These are phyloP conservation scores for Aspergillus tamarii DNA, from an alignment of 2,329 filamentous ascomycete genomes.

Conservation along the genomic window DNA sequence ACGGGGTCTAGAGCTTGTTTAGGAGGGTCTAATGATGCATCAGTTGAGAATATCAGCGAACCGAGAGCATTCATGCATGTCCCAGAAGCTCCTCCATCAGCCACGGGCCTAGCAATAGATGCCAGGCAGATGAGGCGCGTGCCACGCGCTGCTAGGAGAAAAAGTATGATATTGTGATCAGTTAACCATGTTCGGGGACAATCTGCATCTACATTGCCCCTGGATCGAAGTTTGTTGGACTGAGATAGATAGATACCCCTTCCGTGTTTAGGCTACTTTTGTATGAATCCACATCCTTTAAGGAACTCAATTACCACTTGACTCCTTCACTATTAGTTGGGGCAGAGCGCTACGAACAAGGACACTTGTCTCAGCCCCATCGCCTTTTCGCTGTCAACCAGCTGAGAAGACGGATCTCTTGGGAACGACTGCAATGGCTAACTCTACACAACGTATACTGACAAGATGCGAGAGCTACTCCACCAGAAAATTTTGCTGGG, in stretches of 20 bases:
- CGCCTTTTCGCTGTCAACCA: neutral
- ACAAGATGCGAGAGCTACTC: neutral
- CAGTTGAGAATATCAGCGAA: neutral
- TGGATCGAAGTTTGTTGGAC: constrained; percentile 18
- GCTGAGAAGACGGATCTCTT: neutral
- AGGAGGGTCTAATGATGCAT: neutral
- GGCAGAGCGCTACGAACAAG: neutral
- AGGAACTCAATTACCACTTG: neutral
- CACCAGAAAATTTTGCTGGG: neutral
- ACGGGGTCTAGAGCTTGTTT: neutral
- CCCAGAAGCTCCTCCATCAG: constrained; percentile 12
- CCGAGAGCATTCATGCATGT: neutral
- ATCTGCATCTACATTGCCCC: constrained; percentile 20
- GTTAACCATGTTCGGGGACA: neutral
- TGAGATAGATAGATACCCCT: constrained; percentile 31
- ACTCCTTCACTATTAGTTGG: neutral
- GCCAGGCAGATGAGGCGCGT: constrained; percentile 27
- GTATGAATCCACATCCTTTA: neutral
- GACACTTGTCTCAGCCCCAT: neutral
- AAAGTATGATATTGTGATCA: constrained; percentile 45
- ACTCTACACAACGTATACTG: neutral
- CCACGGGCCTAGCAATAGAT: constrained; percentile 18
- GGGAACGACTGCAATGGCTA: neutral
- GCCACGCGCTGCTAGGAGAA: constrained; percentile 40
- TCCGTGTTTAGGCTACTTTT: neutral